A percentile compares a stretch with the other conserved stretches of the same genome.
These are phyloP conservation scores for Phytophthora agathidicida DNA, from an alignment of 352 stramenopile genomes.

Conservation along the genomic window DNA sequence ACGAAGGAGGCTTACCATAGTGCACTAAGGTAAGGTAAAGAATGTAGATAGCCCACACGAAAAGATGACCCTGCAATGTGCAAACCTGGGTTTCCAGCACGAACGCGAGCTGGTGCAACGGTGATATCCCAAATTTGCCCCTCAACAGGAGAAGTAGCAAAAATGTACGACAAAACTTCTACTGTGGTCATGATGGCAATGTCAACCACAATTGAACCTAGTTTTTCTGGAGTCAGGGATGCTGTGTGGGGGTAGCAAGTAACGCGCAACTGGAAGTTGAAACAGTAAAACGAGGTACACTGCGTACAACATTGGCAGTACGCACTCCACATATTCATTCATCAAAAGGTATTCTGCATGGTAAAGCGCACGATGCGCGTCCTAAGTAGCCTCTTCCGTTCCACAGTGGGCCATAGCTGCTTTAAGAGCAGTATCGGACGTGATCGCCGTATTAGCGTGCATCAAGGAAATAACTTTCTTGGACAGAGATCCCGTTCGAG, in stretches of 20 bases:
- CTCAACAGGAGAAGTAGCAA: slow-evolving; percentile 18
- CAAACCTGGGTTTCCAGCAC: slow-evolving; percentile 38
- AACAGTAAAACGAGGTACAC: slow-evolving; percentile 13
- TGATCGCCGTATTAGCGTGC: not conserved
- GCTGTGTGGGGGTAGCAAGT: slow-evolving; percentile 24
- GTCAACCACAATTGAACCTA: not conserved
- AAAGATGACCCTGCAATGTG: slow-evolving; percentile 26
- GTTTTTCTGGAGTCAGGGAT: not conserved
- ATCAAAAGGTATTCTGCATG: slow-evolving; percentile 31
- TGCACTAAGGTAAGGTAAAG: slow-evolving; percentile 25
- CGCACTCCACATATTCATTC: slow-evolving; percentile 34
- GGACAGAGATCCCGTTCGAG: too few relatives aligned
- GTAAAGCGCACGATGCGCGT: slow-evolving; percentile 23
- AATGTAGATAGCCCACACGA: slow-evolving; percentile 35
- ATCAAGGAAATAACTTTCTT: not conserved
- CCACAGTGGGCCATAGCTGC: not conserved
- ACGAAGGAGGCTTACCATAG: too few relatives aligned
- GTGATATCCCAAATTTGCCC: slow-evolving; percentile 23
- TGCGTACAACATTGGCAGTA: slow-evolving; percentile 27
- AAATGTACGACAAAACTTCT: slow-evolving; percentile 15
- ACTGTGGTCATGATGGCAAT: slow-evolving; percentile 4
- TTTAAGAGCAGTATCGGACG: not conserved
- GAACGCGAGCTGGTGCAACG: slow-evolving; percentile 39
- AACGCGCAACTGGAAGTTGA: slow-evolving; percentile 25
- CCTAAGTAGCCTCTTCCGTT: slow-evolving; percentile 3